Conservation (phyloP, 352 stramenopile genomes). For the Pythium rishiriense region DNA sequence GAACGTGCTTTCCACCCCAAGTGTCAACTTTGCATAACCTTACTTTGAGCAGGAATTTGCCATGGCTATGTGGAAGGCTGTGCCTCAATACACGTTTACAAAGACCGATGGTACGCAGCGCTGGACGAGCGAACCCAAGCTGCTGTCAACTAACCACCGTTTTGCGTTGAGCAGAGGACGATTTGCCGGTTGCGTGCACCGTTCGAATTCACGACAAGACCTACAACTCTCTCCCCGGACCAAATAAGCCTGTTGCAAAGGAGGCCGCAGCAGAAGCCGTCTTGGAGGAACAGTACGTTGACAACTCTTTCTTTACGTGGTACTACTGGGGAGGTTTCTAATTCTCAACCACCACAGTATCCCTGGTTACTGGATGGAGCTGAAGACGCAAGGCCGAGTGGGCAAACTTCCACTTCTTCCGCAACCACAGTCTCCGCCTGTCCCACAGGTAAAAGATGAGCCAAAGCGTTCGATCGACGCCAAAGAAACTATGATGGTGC, state of each 20-base stretch:
- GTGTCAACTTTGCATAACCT: no score
- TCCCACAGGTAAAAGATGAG: constrained; percentile 6
- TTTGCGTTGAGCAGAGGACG: constrained; percentile 5
- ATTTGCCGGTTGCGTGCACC: constrained; percentile 24
- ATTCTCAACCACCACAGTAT: not conserved
- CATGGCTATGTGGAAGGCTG: constrained; percentile 13
- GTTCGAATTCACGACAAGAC: constrained; percentile 26
- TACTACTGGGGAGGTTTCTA: not conserved
- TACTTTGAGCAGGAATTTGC: constrained; percentile 24
- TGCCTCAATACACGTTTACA: constrained; percentile 29
- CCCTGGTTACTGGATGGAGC: constrained; percentile 24
- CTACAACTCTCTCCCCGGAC: not conserved
- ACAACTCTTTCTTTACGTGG: not conserved
- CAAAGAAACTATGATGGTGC: constrained; percentile 10
- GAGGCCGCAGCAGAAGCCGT: constrained; percentile 30
- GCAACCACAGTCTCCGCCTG: constrained; percentile 11
- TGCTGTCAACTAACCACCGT: not conserved
- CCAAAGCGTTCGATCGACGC: not conserved
- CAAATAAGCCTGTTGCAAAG: constrained; percentile 31
- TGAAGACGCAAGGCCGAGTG: constrained; percentile 19
- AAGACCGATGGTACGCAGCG: constrained; percentile 23
- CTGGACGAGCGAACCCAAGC: not conserved
- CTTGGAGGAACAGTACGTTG: constrained; percentile 27
- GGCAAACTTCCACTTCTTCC: constrained; percentile 3
- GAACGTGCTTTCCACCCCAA: not conserved